Evolutionary conservation across 768 basidiomycete species (phyloP), one percentile per base, ranked within the genome.

Genomic region (Boletus huronensis): DNA sequence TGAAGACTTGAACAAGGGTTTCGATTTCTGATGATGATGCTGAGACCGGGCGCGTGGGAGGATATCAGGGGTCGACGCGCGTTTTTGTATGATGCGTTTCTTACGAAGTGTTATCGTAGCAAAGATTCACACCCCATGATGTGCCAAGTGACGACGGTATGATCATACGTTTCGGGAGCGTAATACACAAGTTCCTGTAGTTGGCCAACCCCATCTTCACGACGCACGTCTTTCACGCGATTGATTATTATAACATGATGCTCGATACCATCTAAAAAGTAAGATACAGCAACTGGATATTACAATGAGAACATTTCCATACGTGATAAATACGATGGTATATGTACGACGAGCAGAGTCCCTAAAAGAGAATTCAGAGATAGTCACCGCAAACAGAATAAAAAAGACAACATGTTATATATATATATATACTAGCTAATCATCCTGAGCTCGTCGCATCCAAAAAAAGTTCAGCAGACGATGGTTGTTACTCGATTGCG

Each of bases 1-100:
- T 57, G 84, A 90, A 59, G 94, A 98, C 67, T 78, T 97, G 55
- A 83, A 97, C 70, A 87, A 89, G 66, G 79, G 82, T 7, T 94
- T 97, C 62, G 92, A 94, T 35, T 65, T 68, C 34, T 65, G 49
- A 61, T 21, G 26, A 6, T n/a, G n/a, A 21, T 23, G 17, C 9
- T n/a, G n/a, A 25, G 6, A 21, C 9, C 17, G 29, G 29, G 29
- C 9, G 9, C n/a, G n/a, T n/a, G n/a, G n/a, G n/a, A n/a, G 29
- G 32, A 5, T 25, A 11, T 35, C 9, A 11, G 8, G 16, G 41
- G 21, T 54, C 2, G 19, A 11, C 1, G 32, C 26, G 14, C 31
- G 10, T 28, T 31, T 31, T 31, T 5, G 13, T 11, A 31, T 11
- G 29, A 29, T 31, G 14, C 14, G 14, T 16, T 16, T 34, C 32